Conservation (phyloP, 305 asterid genomes). For the Caryopteris hybrid region DNA sequence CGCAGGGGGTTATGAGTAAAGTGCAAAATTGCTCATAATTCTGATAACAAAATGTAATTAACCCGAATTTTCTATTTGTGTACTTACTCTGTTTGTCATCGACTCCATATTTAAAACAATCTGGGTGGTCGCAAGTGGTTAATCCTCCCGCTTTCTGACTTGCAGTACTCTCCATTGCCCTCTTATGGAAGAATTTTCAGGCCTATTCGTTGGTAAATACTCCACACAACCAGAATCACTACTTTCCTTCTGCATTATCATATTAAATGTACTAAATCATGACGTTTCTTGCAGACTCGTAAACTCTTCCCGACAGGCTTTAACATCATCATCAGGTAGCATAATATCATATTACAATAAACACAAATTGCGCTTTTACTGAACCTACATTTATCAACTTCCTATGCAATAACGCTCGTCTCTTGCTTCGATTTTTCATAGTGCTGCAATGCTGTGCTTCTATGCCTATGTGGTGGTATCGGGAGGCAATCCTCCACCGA, state of each 20-base stretch:
- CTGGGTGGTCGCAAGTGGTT: neutral
- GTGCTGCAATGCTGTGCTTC: constrained; percentile 91
- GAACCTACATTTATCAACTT: neutral
- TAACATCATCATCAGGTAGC: constrained; percentile 42
- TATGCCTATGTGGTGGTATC: constrained; percentile 78
- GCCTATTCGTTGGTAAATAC: constrained; percentile 68
- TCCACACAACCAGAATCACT: neutral
- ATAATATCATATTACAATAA: neutral
- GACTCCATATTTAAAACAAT: neutral
- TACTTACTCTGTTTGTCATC: neutral
- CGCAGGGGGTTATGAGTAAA: too few species aligned
- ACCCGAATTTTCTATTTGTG: neutral
- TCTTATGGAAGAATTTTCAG: constrained; percentile 64
- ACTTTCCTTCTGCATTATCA: neutral
- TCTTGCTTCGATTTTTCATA: constrained; percentile 15
- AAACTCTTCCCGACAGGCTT: constrained; percentile 62
- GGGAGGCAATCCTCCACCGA: constrained; percentile 97
- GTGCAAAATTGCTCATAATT: too few species aligned
- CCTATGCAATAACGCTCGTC: neutral
- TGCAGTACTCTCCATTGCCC: constrained; percentile 67
- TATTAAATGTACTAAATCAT: constrained; percentile 9
- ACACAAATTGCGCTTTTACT: neutral
- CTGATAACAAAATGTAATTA: too few species aligned
- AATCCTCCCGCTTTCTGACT: constrained; percentile 2
- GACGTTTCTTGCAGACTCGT: constrained; percentile 42